These are phyloP conservation scores for Diplocarpon rosae DNA, from an alignment of 2,329 filamentous ascomycete species.

Conservation along the genomic window DNA sequence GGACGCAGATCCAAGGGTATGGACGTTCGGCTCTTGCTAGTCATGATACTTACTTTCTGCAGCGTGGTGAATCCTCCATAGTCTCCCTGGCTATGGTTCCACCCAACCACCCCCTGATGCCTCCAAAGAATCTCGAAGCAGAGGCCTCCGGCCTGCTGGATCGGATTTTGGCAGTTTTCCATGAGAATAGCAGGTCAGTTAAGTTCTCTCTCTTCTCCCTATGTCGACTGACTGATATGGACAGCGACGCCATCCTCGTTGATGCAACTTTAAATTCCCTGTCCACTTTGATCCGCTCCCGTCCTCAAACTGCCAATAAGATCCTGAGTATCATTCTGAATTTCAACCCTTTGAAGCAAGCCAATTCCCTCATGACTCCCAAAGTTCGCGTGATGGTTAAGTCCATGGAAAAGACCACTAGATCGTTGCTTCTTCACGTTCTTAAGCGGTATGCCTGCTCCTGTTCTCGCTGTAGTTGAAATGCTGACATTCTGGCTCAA, in stretches of 20 bases:
- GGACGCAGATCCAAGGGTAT: constrained; percentile 72
- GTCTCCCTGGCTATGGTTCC: constrained; percentile 81
- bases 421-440: constrained; percentile 73
- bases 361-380: constrained; percentile 64
- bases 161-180: constrained; percentile 71
- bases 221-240: constrained; percentile 29
- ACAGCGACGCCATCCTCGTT: constrained; percentile 74
- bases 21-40: constrained; percentile 24
- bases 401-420: constrained; percentile 90
- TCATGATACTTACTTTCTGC: constrained; percentile 12
- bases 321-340: constrained; percentile 76
- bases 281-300: constrained; percentile 68
- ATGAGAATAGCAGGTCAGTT: constrained; percentile 78
- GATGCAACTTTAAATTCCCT: constrained; percentile 88
- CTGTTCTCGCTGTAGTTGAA: constrained; percentile 1
- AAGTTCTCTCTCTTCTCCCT: constrained; percentile 28
- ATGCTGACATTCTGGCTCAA: constrained; percentile 29
- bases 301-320: constrained; percentile 71
- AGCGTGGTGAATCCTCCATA: constrained; percentile 67
- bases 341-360: constrained; percentile 83
- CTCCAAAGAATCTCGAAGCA: constrained; percentile 74
- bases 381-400: constrained; percentile 72
- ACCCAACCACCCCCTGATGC: constrained; percentile 68
- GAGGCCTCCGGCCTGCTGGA: constrained; percentile 88
- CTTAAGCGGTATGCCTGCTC: constrained; percentile 53